Evolutionary conservation across 2,329 filamentous ascomycete genomes (phyloP).

Genomic region (Ophiostoma ulmi): DNA sequence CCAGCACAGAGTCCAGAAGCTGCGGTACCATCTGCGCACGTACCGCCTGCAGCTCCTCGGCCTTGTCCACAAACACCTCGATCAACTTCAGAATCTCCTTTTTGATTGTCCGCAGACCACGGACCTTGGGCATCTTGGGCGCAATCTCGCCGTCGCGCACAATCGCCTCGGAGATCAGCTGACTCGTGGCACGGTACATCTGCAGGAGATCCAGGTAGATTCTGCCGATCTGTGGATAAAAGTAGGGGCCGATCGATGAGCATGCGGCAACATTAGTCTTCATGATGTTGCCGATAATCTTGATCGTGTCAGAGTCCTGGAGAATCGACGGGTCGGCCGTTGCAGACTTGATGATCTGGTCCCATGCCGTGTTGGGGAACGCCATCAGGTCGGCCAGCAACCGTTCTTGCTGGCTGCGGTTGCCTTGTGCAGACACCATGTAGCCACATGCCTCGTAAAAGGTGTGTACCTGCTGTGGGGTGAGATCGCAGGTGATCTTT

Average conservation of each 20-base stretch:
- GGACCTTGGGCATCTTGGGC: conserved; percentile 94
- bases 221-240: conserved; percentile 94
- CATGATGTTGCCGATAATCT: conserved; percentile 99
- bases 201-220: conserved; percentile 99
- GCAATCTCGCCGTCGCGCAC: conserved; percentile 71
- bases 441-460: conserved; percentile 99
- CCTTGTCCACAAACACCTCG: conserved; percentile 96
- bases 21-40: conserved; percentile 93
- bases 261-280: conserved; percentile 99
- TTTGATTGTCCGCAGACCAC: conserved; percentile 94
- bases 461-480: conserved; percentile 94
- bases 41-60: conserved; percentile 90
- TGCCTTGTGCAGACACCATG: conserved; percentile 97
- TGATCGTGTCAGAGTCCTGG: conserved; percentile 91
- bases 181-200: conserved; percentile 97
- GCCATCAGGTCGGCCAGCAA: conserved; percentile 89
- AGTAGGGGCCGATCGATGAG: conserved; percentile 92
- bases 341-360: conserved; percentile 84
- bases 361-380: conserved; percentile 90
- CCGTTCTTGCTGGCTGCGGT: conserved; percentile 88
- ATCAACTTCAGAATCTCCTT: conserved; percentile 99
- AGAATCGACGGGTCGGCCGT: conserved; percentile 79
- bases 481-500: conserved; percentile 91
- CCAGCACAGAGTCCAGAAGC: conserved; percentile 83
- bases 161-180: conserved; percentile 90